Percentiles rank a stretch among this genome's conserved stretches.
Conservation (phyloP, 805 yeast genomes). For the Candida xyloterini region DNA sequence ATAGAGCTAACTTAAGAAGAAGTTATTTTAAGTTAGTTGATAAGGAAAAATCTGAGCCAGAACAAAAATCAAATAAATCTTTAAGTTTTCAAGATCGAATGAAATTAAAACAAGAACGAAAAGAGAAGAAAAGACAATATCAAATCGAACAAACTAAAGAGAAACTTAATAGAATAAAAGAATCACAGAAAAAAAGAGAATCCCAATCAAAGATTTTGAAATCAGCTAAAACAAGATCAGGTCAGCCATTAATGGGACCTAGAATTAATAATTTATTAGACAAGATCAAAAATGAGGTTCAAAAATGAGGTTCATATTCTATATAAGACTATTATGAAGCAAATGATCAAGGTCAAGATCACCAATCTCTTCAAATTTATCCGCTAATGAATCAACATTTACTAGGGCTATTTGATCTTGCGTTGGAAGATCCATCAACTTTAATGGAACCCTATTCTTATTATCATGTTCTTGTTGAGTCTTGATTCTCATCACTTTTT, state of each 20-base stretch:
- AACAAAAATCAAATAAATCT: slow-evolving; percentile 32
- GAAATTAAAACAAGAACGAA: slow-evolving; percentile 46
- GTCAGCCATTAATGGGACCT: slow-evolving; percentile 93
- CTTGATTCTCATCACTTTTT: slow-evolving; percentile 1
- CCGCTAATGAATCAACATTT: slow-evolving; percentile 17
- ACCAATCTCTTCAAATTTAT: slow-evolving; percentile 12
- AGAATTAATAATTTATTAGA: slow-evolving; percentile 75
- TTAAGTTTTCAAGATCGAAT: slow-evolving; percentile 43
- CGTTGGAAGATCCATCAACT: slow-evolving; percentile 3
- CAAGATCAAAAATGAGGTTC: slow-evolving; percentile 57
- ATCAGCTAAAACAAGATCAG: slow-evolving; percentile 57
- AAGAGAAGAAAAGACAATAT: slow-evolving; percentile 39
- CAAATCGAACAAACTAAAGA: slow-evolving; percentile 38
- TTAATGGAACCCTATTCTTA: slow-evolving; percentile 4
- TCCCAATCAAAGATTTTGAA: slow-evolving; percentile 41
- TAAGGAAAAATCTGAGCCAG: slow-evolving; percentile 40
- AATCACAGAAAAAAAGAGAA: slow-evolving; percentile 42
- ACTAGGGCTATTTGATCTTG: slow-evolving; percentile 5
- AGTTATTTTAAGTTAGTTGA: slow-evolving; percentile 77
- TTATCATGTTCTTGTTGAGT: slow-evolving; percentile 1
- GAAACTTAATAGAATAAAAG: slow-evolving; percentile 32
- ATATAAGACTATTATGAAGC: slow-evolving; percentile 13
- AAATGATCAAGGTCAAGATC: slow-evolving; percentile 14
- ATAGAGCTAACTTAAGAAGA: slow-evolving; percentile 77
- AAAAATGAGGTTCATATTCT: neutral